Conservation (phyloP, 2,329 filamentous ascomycete species). For the Colletotrichum limetticola region DNA sequence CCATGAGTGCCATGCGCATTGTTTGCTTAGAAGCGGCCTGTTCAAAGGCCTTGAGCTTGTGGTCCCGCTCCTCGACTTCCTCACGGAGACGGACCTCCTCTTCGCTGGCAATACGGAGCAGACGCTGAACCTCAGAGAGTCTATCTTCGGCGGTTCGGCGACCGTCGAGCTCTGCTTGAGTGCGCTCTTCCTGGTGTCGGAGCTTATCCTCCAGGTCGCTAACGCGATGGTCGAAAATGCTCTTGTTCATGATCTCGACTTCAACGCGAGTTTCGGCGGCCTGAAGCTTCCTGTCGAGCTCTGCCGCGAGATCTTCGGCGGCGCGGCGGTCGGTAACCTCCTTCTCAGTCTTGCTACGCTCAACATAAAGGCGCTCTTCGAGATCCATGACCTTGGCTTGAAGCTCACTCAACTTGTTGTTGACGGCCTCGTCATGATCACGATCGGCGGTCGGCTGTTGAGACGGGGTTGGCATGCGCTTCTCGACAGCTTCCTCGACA, state of each 20-base stretch:
- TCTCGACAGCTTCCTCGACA: constrained; percentile 71
- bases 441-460: constrained; percentile 4
- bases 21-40: constrained; percentile 63
- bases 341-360: constrained; percentile 59
- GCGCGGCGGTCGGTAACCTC: constrained; percentile 60
- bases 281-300: constrained; percentile 65
- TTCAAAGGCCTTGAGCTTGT: constrained; percentile 70
- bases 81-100: constrained; percentile 76
- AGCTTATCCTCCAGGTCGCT: constrained; percentile 77
- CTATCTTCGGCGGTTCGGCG: constrained; percentile 78
- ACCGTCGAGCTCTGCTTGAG: constrained; percentile 70
- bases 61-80: constrained; percentile 75
- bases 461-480: constrained; percentile 63
- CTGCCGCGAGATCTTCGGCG: constrained; percentile 64
- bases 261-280: constrained; percentile 68
- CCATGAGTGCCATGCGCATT: constrained; percentile 74
- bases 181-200: constrained; percentile 69
- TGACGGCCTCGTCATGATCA: constrained; percentile 57
- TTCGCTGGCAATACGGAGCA: constrained; percentile 76
- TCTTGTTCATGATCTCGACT: constrained; percentile 70
- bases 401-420: constrained; percentile 66
- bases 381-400: constrained; percentile 69
- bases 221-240: constrained; percentile 69
- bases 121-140: constrained; percentile 76
- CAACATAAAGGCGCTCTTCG: constrained; percentile 64